Evolutionary conservation across 2,329 filamentous ascomycete species (phyloP).

Genomic region (Colletotrichum sp.): DNA sequence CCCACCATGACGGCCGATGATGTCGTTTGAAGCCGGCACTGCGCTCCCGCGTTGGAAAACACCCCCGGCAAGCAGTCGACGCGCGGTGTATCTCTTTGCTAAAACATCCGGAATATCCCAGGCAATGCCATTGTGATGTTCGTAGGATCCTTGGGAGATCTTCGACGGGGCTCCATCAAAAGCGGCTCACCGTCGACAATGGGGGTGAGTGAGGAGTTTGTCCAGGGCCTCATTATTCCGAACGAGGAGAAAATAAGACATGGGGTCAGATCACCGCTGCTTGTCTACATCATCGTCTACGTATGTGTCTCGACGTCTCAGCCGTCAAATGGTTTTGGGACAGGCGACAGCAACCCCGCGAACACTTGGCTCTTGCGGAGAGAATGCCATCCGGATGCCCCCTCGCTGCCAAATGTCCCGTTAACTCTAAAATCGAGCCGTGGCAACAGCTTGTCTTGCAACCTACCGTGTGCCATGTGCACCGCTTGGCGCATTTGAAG

Average conservation of each 20-base stretch:
- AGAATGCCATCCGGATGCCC: conserved; percentile 10
- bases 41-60: not conserved
- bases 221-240: not conserved
- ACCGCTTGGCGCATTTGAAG: conserved; percentile 23
- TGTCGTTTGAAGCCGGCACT: conserved; percentile 16
- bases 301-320: not conserved
- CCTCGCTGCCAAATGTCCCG: not conserved
- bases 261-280: not conserved
- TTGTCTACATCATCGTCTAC: not conserved
- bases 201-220: not conserved
- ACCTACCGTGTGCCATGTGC: conserved; percentile 15
- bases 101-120: not conserved
- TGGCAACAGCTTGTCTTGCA: not conserved
- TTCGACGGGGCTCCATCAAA: not conserved
- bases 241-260: not conserved
- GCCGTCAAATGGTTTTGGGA: not conserved
- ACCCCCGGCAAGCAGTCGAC: not conserved
- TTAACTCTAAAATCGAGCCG: not conserved
- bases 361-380: conserved; percentile 23
- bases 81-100: not conserved
- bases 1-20: conserved; percentile 18
- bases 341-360: not conserved
- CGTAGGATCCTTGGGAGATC: not conserved
- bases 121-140: not conserved
- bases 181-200: not conserved